Evolutionary conservation across 306 rosid species (phyloP).

Genomic region (Cucumis cinereus): DNA sequence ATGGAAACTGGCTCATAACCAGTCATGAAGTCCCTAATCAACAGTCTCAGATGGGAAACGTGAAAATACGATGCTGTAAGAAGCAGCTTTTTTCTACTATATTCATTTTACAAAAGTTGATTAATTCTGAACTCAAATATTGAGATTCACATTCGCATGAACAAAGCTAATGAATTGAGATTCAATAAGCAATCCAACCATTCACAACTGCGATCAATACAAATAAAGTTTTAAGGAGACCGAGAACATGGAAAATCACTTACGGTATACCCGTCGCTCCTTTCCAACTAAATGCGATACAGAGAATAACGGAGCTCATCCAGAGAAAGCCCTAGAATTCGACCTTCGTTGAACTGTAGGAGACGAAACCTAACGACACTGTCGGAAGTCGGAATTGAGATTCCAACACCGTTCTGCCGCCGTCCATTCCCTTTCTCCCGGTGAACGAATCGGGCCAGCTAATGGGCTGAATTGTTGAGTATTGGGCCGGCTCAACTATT

Average conservation of each 20-base stretch:
- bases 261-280: neutral
- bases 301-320: neutral
- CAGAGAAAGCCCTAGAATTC: slow-evolving; percentile 1
- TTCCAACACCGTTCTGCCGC: too few relatives aligned
- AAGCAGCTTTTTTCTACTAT: neutral
- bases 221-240: neutral
- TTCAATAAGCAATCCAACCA: neutral
- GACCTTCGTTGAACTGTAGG: neutral
- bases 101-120: neutral
- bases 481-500: neutral
- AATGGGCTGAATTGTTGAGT: neutral
- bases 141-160: neutral
- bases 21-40: neutral
- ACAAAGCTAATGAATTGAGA: neutral
- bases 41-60: neutral
- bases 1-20: neutral
- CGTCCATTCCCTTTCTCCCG: neutral
- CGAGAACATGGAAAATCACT: neutral
- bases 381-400: neutral
- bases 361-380: neutral
- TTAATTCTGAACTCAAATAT: neutral
- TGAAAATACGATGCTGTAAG: neutral
- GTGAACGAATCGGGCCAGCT: neutral
- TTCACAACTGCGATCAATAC: neutral
- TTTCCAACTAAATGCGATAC: neutral